phyloP scores from a whole-genome alignment of 2,329 filamentous ascomycete genomes.

The Apiospora phragmitis region DNA sequence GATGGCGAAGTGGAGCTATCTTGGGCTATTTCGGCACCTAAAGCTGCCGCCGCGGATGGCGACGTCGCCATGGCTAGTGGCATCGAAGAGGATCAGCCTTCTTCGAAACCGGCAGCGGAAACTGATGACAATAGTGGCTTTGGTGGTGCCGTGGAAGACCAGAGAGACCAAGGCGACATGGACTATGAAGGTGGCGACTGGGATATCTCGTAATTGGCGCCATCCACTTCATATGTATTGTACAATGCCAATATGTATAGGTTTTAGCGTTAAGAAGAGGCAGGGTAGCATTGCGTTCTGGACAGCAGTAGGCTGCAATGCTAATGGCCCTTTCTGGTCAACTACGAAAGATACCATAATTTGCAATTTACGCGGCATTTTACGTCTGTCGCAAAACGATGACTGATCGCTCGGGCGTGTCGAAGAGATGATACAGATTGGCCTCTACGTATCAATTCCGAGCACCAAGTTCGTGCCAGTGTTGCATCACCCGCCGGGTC shows the following conservation, averaged over 20 bases:
- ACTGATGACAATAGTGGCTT: conserved; percentile 19
- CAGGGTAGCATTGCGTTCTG: background rate
- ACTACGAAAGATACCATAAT: background rate
- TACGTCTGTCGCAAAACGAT: background rate
- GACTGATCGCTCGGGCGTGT: background rate
- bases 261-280: background rate
- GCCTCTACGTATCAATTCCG: no score
- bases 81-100: conserved; percentile 24
- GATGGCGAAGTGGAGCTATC: conserved; percentile 62
- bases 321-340: no score
- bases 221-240: no score
- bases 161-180: conserved; percentile 32
- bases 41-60: conserved; percentile 21
- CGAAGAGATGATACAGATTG: background rate
- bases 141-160: conserved; percentile 15
- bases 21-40: conserved; percentile 52
- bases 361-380: background rate
- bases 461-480: background rate
- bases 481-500: background rate
- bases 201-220: conserved; percentile 20
- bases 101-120: conserved; percentile 20
- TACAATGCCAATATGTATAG: background rate
- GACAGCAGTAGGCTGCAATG: no score
- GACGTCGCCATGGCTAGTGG: conserved; percentile 22
- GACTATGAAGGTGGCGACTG: conserved; percentile 33